Evolutionary conservation across 352 stramenopile genomes (phyloP), one percentile per base, ranked within the genome.

Genomic region (Aphanomyces cochlioides): DNA sequence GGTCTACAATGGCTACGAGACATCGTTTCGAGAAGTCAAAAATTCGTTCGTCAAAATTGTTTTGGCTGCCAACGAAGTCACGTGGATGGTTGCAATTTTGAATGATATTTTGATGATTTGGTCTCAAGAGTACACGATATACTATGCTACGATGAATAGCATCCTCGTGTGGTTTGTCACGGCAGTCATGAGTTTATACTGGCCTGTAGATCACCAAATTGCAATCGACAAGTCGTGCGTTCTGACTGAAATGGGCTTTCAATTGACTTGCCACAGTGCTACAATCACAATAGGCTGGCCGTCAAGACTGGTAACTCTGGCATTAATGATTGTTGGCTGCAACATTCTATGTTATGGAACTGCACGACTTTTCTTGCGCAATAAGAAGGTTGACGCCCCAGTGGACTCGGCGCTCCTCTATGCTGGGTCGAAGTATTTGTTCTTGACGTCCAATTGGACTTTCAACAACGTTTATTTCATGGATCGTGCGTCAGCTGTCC

Each of bases 11-110:
- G 43, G 47, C 6, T 1, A 19, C 60, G n/a, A 56, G 5, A 57
- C n/a, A 15, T 57, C 50, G 15, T 28, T 67, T 8, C 15, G 41
- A 5, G 41, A 43, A 13, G 21, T 37, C 10, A 15, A 12, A 13
- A 54, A 19, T 28, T 37, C 60, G 34, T 67, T 37, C 38, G 50
- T 43, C 2, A 19, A 41, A n/a, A 67, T 38, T 4, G 19, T 21
- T 2, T 21, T 66, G 12, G 58, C 58, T 13, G 58, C 58, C 38
- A 66, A 66, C 43, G 58, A 66, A 66, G 58, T 66, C 39, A 66
- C 58, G 6, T 66, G 38, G 58, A 37, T 54, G 6, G 60, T 67
- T 17, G 60, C 28, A 36, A 67, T 67, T 34, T 37, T 67, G 3
- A 67, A 67, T 37, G 60, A 67, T 5, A 57, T 66, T 57, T 17